Base-by-base conservation (phyloP, 1,284 basidiomycete genomes). In the Moesziomyces sp. region DNA sequence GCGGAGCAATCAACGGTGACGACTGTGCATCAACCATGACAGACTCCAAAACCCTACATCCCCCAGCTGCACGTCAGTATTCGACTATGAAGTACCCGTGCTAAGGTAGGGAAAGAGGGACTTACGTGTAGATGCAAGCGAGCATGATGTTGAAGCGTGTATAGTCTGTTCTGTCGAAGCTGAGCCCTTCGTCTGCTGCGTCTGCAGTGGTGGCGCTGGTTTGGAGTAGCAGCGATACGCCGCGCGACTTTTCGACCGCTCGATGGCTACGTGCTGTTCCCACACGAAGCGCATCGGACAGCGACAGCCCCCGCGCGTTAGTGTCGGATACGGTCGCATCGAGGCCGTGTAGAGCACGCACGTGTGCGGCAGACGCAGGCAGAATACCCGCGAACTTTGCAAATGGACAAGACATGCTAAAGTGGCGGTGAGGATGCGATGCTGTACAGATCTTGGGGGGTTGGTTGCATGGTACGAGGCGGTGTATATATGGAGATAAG, bases 71-170 rank as follows among this genome's bases (percentile, higher is more conserved):
- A 5, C 19, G n/a, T 46, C 44, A 46, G 44, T 21, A 46, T 9
- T 28, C 26, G 26, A 28, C 6, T 8, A 28, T 28, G 6, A 7
- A 28, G 6, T 5, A 46, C 19, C 10, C 44, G 24, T 11, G 44
- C 9, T 5, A 6, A 21, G 21, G 14, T 13, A 46, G 11, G 19
- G 5, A 9, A 21, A 14, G 38, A 18, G 11, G 18, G 38, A 40
- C 38, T 40, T 35, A 40, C 42, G 45, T 42, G 44, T 80, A 80
- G 51, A 80, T 54, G 58, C 60, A 72, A 8, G 51, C 47, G 1
- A 80, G 66, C 67, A 77, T 74, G 26, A 80, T 52, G 44, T 78
- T 60, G 52, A 76, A 79, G 9, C 60, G 54, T 1, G 76, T 50
- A 52, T 80, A 77, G 54, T 80, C 77, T 10, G 52, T 40, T 2